These are phyloP conservation scores for Aegle marmelos DNA, from an alignment of 345 rosid species.

Conservation along the genomic window DNA sequence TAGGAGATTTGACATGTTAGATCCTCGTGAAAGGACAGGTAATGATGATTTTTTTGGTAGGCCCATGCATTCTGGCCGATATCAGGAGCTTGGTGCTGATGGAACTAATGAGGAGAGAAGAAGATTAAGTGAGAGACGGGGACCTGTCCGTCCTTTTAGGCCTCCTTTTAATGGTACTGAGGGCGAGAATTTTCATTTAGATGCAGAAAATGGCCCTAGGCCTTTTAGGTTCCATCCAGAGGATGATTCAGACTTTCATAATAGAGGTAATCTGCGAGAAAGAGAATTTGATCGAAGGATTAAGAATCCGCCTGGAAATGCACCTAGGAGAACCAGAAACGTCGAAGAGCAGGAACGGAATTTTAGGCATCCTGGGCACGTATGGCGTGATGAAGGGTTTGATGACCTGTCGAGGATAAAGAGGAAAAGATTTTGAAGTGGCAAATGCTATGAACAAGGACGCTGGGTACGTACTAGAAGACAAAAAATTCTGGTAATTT, in stretches of 20 bases:
- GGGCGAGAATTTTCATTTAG: slow-evolving; percentile 40
- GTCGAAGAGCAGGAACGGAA: slow-evolving; percentile 64
- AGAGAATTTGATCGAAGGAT: slow-evolving; percentile 58
- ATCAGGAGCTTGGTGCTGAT: slow-evolving; percentile 56
- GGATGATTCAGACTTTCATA: slow-evolving; percentile 43
- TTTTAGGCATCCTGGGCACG: slow-evolving; percentile 48
- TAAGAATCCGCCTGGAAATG: slow-evolving; percentile 53
- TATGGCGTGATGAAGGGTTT: slow-evolving; percentile 48
- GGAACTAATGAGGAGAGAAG: slow-evolving; percentile 61
- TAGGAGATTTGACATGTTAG: slow-evolving; percentile 50
- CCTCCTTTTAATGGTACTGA: slow-evolving; percentile 46
- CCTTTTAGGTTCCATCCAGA: slow-evolving; percentile 49
- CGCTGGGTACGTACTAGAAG: slow-evolving; percentile 2
- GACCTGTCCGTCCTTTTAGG: slow-evolving; percentile 61
- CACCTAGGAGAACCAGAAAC: slow-evolving; percentile 47
- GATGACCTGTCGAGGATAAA: slow-evolving; percentile 50
- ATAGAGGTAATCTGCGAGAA: slow-evolving; percentile 51
- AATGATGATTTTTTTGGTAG: slow-evolving; percentile 55
- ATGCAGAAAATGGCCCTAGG: slow-evolving; percentile 52
- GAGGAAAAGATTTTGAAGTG: slow-evolving; percentile 58
- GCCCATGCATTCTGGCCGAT: slow-evolving; percentile 54
- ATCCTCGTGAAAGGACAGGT: slow-evolving; percentile 61
- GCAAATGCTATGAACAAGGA: slow-evolving; percentile 21
- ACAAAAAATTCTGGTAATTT: slow-evolving; percentile 1
- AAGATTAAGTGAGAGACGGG: slow-evolving; percentile 63